Base-by-base conservation (phyloP, 768 basidiomycete species). In the Albatrellus ellisii region DNA sequence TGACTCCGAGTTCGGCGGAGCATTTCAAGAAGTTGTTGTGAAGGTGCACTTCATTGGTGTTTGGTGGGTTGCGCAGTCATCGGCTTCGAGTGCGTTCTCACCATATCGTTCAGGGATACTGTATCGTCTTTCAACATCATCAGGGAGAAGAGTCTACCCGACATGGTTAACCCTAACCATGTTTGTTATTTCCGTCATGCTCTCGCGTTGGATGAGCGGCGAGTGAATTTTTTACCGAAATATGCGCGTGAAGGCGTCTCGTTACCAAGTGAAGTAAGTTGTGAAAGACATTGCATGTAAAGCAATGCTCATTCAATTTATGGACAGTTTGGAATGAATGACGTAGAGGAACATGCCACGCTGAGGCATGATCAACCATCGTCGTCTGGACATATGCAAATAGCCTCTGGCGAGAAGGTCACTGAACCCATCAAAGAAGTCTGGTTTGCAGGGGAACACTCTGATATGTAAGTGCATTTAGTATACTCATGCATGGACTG, bases 171-270 rank as follows among this genome's bases (percentile, higher is more conserved):
- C 2, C 53, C n/a, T n/a, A n/a, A 59, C 26, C 60, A 66, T 38
- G 55, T 69, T 7, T 56, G 44, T n/a, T 24, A 26, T 34, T 69
- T 70, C 42, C 61, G 68, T 6, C 69, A 70, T 49, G 69, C 66
- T 1, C 54, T 70, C 4, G 69, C 70, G 1, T 52, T 70, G 20
- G 69, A 70, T 42, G 70, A 70, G 35, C 54, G 61, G 20, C 60
- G 70, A 5, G 67, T 69, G 31, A 70, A 69, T 37, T 70, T 69
- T 46, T 44, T 66, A 2, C 69, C 69, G 0, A 66, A 70, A 20
- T 45, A 40, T 15, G 24, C 24, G 15, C 26, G 28, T 27, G 38
- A 27, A 15, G 38, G 38, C 9, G 24, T 12, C 7, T 21, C 35
- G 1, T 6, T 36, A 1, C n/a, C n/a, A n/a, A n/a, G n/a, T n/a